Percentiles rank a stretch among this genome's conserved stretches.
Evolutionary conservation across 176 grass and related monocot genomes (phyloP).

Genomic region (Cenchrus fungigraminus): DNA sequence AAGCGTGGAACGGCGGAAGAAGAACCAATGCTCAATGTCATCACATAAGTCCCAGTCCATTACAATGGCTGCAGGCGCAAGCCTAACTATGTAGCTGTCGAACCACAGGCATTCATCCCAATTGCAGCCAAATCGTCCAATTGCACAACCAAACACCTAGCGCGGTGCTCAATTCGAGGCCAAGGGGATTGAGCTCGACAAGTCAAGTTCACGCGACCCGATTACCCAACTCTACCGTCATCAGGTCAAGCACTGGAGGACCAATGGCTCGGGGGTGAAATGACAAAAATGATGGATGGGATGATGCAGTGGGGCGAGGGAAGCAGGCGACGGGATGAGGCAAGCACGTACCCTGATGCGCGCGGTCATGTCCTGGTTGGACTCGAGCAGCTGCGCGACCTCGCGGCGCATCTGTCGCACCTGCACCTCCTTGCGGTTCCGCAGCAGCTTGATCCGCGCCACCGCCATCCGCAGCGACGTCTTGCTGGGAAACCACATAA

Average conservation of each 20-base stretch:
- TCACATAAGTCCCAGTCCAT: neutral
- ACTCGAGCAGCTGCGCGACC: slow-evolving; percentile 80
- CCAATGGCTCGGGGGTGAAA: neutral
- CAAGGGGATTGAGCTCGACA: neutral
- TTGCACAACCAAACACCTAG: neutral
- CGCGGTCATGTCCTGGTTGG: slow-evolving; percentile 81
- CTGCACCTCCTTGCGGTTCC: slow-evolving; percentile 73
- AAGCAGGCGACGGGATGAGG: neutral
- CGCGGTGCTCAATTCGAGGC: neutral
- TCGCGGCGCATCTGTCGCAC: slow-evolving; percentile 76
- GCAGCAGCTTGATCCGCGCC: slow-evolving; percentile 90
- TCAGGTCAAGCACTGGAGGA: neutral
- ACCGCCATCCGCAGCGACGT: slow-evolving; percentile 77
- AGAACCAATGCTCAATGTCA: neutral
- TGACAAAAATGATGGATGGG: neutral
- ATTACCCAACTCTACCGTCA: neutral
- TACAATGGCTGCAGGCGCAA: neutral
- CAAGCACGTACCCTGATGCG: slow-evolving; percentile 67
- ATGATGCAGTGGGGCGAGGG: neutral
- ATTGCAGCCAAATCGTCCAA: neutral
- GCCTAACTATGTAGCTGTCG: neutral
- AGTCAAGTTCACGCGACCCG: neutral
- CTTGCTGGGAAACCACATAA: slow-evolving; percentile 60
- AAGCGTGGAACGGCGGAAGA: neutral
- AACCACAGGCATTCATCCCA: neutral